Conservation (phyloP, 768 basidiomycete genomes). For the Boletus barrowsii region DNA sequence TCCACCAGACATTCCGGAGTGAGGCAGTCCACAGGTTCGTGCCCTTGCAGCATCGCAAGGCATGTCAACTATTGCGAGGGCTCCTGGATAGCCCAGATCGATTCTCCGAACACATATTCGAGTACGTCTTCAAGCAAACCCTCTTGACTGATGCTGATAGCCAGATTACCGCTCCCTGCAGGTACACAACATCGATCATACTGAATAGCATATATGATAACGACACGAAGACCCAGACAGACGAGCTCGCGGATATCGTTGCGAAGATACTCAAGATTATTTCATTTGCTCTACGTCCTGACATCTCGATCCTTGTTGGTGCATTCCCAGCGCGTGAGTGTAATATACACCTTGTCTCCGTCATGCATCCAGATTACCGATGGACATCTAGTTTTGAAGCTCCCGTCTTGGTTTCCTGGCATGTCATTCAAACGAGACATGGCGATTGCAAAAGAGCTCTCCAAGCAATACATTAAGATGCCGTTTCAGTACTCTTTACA, state of each 20-base stretch:
- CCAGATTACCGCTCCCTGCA: background rate
- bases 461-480: constrained; percentile 14
- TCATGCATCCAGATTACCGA: background rate
- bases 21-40: constrained; percentile 25
- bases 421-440: constrained; percentile 25
- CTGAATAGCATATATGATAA: constrained; percentile 21
- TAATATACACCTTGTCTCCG: background rate
- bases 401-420: constrained; percentile 24
- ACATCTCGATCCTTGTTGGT: constrained; percentile 15
- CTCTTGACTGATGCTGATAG: background rate
- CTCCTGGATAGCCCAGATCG: constrained; percentile 34
- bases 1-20: constrained; percentile 25
- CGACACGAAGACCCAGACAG: constrained; percentile 8
- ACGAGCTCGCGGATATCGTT: constrained; percentile 14
- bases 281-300: constrained; percentile 14
- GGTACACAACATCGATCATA: constrained; percentile 22
- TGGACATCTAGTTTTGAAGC: constrained; percentile 11
- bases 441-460: constrained; percentile 9
- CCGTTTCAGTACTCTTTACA: constrained; percentile 16
- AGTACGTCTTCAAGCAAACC: constrained; percentile 18
- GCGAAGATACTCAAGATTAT: constrained; percentile 2
- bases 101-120: constrained; percentile 33
- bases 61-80: constrained; percentile 30
- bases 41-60: constrained; percentile 30
- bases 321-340: constrained; percentile 18